A percentile compares a stretch with the other conserved stretches of the same genome.
Evolutionary conservation across 2,329 filamentous ascomycete species (phyloP).

Genomic region (Fusarium kyushuense): DNA sequence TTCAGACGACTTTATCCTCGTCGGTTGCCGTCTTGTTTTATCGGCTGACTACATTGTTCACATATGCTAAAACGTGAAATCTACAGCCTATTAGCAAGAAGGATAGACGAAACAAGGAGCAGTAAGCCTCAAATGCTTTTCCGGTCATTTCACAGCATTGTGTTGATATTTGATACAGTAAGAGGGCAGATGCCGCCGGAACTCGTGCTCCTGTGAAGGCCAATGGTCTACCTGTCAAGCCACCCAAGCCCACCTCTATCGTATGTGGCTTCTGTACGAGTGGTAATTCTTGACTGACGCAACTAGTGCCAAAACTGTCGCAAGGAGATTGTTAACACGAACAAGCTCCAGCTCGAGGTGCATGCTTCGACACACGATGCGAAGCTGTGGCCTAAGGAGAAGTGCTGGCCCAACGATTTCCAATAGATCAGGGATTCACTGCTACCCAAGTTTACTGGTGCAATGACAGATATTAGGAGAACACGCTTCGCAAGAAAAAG

Average conservation of each 20-base stretch:
- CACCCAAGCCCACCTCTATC: slow-evolving; percentile 58
- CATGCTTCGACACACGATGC: slow-evolving; percentile 65
- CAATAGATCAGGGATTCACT: not conserved
- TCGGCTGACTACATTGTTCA: not conserved
- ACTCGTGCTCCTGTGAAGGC: slow-evolving; percentile 66
- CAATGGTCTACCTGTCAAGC: slow-evolving; percentile 67
- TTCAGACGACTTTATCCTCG: not conserved
- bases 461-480: not conserved
- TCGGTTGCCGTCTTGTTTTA: not conserved
- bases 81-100: slow-evolving; percentile 39
- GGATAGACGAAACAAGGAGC: slow-evolving; percentile 26
- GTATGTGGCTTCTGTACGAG: slow-evolving; percentile 9
- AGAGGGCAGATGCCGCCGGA: slow-evolving; percentile 65
- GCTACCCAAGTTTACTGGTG: too few relatives aligned
- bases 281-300: not conserved
- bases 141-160: not conserved
- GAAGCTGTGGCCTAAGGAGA: slow-evolving; percentile 66
- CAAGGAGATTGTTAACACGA: slow-evolving; percentile 64
- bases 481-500: not conserved
- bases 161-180: slow-evolving; percentile 39
- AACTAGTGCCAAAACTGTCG: slow-evolving; percentile 63
- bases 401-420: slow-evolving; percentile 68
- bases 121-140: not conserved
- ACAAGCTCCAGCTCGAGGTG: slow-evolving; percentile 63
- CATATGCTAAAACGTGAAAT: not conserved